Evolutionary conservation across 2,329 filamentous ascomycete species (phyloP).

Genomic region (Fusarium tuaranense): DNA sequence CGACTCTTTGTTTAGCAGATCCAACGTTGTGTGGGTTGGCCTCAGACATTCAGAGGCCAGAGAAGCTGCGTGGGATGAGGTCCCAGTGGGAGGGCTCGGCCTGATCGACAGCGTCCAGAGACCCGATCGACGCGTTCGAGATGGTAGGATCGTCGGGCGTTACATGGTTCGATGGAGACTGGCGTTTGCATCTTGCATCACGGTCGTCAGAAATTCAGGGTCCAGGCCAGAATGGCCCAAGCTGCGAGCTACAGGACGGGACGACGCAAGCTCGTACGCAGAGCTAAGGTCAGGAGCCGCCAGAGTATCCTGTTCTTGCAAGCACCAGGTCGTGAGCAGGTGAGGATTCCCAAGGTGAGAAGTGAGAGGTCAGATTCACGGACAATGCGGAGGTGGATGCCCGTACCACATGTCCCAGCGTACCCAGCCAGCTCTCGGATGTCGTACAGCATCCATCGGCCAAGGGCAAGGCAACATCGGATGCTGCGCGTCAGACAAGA

Average conservation of each 20-base stretch:
- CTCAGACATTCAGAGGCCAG: neutral
- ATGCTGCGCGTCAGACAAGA: slow-evolving; percentile 12
- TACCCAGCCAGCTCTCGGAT: slow-evolving; percentile 2
- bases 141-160: slow-evolving; percentile 17
- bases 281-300: neutral
- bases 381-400: slow-evolving; percentile 27
- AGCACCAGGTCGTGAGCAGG: neutral
- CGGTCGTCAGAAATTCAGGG: slow-evolving; percentile 28
- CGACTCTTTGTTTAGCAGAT: slow-evolving; percentile 18
- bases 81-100: slow-evolving; percentile 10
- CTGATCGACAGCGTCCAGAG: slow-evolving; percentile 3
- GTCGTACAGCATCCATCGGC: slow-evolving; percentile 14
- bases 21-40: neutral
- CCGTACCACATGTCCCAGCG: slow-evolving; percentile 7
- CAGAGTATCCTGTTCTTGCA: slow-evolving; percentile 6
- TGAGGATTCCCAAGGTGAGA: slow-evolving; percentile 1
- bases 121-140: slow-evolving; percentile 26
- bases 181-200: slow-evolving; percentile 24
- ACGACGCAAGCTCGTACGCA: slow-evolving; percentile 13
- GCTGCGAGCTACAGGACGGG: slow-evolving; percentile 21
- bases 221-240: slow-evolving; percentile 33
- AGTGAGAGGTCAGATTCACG: slow-evolving; percentile 14
- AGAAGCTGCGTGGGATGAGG: neutral
- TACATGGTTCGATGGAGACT: slow-evolving; percentile 12
- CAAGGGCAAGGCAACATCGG: slow-evolving; percentile 7